Evolutionary conservation across 345 rosid genomes (phyloP).

Genomic region (Euphorbia tirucalli): DNA sequence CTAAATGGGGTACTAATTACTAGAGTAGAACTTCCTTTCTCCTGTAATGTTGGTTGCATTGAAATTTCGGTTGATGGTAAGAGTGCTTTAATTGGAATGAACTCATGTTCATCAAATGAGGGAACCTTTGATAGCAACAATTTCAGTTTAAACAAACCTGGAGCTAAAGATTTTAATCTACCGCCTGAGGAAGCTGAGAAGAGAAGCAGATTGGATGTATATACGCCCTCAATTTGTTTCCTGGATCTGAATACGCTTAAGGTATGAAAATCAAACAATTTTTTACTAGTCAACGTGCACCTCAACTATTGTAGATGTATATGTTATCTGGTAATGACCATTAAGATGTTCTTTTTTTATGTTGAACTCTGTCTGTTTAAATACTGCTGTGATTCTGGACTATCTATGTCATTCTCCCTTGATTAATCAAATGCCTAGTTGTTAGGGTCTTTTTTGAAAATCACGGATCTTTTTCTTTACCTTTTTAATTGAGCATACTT

Average conservation of each 20-base stretch:
- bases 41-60: conserved; percentile 71
- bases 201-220: conserved; percentile 47
- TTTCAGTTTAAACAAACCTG: conserved; percentile 27
- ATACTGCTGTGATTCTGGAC: neutral
- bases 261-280: conserved; percentile 39
- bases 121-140: conserved; percentile 22
- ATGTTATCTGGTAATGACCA: neutral
- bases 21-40: conserved; percentile 61
- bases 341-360: neutral
- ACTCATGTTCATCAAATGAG: conserved; percentile 38
- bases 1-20: conserved; percentile 66
- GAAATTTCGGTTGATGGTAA: conserved; percentile 79
- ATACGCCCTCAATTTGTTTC: conserved; percentile 79
- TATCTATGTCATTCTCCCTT: neutral
- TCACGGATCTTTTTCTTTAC: neutral
- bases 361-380: neutral
- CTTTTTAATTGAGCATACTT: neutral
- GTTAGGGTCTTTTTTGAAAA: neutral
- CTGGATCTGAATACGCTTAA: conserved; percentile 68
- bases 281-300: neutral
- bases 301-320: neutral
- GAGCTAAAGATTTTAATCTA: conserved; percentile 34
- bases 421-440: neutral
- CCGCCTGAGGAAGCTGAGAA: conserved; percentile 39
- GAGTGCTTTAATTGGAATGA: conserved; percentile 71